phyloP scores from a whole-genome alignment of 2,329 filamentous ascomycete species.

The Aspergillus floridensis region DNA sequence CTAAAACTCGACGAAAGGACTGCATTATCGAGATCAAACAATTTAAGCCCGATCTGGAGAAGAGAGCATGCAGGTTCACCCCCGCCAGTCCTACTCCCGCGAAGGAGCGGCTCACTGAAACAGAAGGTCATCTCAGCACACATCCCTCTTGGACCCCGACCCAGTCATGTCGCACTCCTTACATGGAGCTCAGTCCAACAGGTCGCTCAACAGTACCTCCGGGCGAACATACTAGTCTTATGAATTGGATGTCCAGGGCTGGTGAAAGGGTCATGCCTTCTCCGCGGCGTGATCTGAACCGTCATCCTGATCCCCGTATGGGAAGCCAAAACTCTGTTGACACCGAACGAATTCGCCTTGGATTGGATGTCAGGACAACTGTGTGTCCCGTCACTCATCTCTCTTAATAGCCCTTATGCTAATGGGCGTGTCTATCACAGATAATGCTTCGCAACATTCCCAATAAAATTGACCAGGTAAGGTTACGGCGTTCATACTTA shows the following conservation, averaged over 20 bases:
- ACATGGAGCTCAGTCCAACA: constrained; percentile 39
- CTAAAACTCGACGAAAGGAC: constrained; percentile 20
- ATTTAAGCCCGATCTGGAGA: constrained; percentile 32
- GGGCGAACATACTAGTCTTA: constrained; percentile 32
- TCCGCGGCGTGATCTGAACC: constrained; percentile 27
- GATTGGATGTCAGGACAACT: constrained; percentile 72
- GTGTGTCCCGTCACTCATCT: constrained; percentile 47
- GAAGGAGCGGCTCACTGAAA: constrained; percentile 15
- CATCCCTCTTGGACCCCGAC: constrained; percentile 15
- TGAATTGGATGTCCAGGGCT: constrained; percentile 31
- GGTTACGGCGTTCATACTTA: neutral
- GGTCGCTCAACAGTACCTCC: constrained; percentile 41
- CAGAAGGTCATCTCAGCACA: constrained; percentile 18
- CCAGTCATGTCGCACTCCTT: constrained; percentile 20
- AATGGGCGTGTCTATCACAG: constrained; percentile 40
- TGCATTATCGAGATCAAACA: constrained; percentile 31
- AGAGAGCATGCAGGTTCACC: constrained; percentile 10
- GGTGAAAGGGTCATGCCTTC: constrained; percentile 31
- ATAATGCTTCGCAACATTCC: constrained; percentile 96
- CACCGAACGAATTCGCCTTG: constrained; percentile 49
- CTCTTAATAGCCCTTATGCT: neutral
- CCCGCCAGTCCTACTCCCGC: constrained; percentile 15
- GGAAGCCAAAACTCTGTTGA: constrained; percentile 47
- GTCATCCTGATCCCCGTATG: constrained; percentile 28
- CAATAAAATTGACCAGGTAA: constrained; percentile 72